phyloP scores from a whole-genome alignment of 176 grass and related monocot genomes.

The Rhynchospora tenuis region DNA sequence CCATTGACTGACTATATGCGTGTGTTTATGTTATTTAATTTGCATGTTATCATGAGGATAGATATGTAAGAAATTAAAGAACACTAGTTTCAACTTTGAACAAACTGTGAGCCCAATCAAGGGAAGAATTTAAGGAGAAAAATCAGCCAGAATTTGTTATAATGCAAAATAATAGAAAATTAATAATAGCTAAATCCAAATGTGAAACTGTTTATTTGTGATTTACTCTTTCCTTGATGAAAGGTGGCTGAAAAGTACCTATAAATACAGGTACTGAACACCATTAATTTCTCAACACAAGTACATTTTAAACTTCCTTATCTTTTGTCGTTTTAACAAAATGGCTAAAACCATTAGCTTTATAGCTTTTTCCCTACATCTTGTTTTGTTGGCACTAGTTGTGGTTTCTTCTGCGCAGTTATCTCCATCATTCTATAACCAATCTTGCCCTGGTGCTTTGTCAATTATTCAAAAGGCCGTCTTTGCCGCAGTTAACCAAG shows the following conservation, averaged over 20 bases:
- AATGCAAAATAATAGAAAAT: background rate
- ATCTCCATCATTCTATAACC: conserved; percentile 65
- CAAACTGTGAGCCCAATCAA: background rate
- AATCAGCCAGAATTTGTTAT: background rate
- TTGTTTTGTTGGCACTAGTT: conserved; percentile 20
- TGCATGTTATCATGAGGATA: background rate
- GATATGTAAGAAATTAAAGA: background rate
- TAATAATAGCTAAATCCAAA: conserved; percentile 3
- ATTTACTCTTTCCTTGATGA: background rate
- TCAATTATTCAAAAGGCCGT: conserved; percentile 49
- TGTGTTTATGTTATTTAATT: background rate
- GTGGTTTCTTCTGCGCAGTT: conserved; percentile 45
- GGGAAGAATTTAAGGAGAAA: background rate
- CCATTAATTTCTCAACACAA: background rate
- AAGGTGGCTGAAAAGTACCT: background rate
- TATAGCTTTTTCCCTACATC: background rate
- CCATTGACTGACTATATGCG: no score
- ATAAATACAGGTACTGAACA: conserved; percentile 15
- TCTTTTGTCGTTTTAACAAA: background rate
- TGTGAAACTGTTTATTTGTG: background rate
- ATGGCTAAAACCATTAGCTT: background rate
- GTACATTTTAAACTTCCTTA: background rate
- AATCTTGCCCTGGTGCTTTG: conserved; percentile 49
- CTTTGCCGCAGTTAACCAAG: conserved; percentile 32
- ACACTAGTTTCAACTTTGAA: background rate